Conservation (phyloP, 306 rosid genomes). For the Vigna mungo region DNA sequence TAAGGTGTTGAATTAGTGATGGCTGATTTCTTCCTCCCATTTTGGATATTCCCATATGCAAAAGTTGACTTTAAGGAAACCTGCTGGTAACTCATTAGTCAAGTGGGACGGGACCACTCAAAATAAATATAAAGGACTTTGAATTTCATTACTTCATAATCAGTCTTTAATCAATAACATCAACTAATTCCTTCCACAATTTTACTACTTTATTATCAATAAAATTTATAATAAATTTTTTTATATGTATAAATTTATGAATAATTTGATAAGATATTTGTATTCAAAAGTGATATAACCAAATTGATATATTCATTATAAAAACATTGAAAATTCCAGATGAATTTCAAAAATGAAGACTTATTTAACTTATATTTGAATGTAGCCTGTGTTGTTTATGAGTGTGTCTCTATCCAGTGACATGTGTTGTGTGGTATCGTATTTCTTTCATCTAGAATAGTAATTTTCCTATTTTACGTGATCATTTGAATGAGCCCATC, state of each 20-base stretch:
- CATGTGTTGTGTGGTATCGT: background rate
- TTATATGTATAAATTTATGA: too few species aligned
- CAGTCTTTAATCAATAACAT: background rate
- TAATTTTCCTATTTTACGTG: background rate
- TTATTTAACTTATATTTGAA: too few species aligned
- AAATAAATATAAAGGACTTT: background rate
- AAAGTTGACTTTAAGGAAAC: background rate
- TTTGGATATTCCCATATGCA: background rate
- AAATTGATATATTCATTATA: too few species aligned
- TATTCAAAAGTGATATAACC: too few species aligned
- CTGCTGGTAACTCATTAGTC: background rate
- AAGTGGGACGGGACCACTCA: background rate
- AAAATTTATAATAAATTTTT: too few species aligned
- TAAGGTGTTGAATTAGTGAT: background rate
- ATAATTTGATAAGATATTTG: too few species aligned
- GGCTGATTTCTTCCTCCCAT: background rate
- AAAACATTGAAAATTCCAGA: too few species aligned
- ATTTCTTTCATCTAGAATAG: conserved; percentile 3
- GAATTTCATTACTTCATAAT: background rate
- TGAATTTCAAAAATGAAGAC: too few species aligned
- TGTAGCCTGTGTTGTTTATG: too few species aligned
- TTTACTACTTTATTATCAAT: too few species aligned
- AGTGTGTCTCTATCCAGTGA: background rate
- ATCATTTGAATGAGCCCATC: background rate
- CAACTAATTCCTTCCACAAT: background rate